A percentile compares a stretch with the other conserved stretches of the same genome.
These are phyloP conservation scores for Ustilago hordei DNA, from an alignment of 1,284 basidiomycete species.

Conservation along the genomic window DNA sequence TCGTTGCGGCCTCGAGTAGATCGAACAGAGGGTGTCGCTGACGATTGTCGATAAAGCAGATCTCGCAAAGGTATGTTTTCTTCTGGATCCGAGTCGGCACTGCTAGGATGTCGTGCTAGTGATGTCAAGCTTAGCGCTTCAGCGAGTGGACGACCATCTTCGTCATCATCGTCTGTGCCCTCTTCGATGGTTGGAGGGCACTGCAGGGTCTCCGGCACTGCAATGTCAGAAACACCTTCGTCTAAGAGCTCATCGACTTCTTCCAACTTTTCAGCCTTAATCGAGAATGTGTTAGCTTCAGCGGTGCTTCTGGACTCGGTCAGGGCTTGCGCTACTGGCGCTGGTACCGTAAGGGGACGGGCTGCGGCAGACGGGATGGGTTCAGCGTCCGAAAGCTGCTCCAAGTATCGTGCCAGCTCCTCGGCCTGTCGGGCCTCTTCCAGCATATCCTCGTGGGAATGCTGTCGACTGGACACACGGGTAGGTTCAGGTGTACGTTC, in stretches of 20 bases:
- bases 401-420: slow-evolving; percentile 19
- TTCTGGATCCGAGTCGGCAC: slow-evolving; percentile 32
- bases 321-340: not conserved
- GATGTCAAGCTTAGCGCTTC: not conserved
- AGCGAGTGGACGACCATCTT: slow-evolving; percentile 23
- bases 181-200: not conserved
- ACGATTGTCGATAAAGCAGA: slow-evolving; percentile 25
- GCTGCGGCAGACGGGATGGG: not conserved
- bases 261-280: slow-evolving; percentile 6
- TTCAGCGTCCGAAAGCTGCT: slow-evolving; percentile 16
- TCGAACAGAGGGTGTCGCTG: not conserved
- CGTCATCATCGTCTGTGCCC: slow-evolving; percentile 12
- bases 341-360: not conserved
- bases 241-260: slow-evolving; percentile 14
- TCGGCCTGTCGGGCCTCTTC: slow-evolving; percentile 30
- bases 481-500: not conserved
- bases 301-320: not conserved
- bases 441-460: not conserved
- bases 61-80: slow-evolving; percentile 40
- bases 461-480: not conserved
- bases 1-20: not conserved
- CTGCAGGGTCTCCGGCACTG: not conserved
- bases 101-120: slow-evolving; percentile 2
- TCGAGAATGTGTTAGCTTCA: not conserved
- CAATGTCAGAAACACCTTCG: not conserved